Base-by-base conservation (phyloP, 2,329 filamentous ascomycete species). In the Dothiorella sarmentorum region DNA sequence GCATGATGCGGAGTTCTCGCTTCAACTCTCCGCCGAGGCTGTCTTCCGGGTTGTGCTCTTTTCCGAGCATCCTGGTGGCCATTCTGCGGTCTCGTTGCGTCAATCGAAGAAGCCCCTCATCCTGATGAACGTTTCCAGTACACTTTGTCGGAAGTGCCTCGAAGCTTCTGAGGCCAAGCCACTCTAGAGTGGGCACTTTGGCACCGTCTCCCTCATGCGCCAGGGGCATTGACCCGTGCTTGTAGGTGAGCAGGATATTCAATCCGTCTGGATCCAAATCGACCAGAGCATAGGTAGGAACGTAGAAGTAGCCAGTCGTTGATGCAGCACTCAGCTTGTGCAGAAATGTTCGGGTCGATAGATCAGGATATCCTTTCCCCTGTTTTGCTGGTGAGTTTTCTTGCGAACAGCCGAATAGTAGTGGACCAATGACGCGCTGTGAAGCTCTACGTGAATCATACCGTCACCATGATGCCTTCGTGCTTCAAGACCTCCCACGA, bases 281-380 rank as follows among this genome's bases (percentile, higher is more conserved):
- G 1, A 89, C 81, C 0, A 94, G 75, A 0, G 80, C 83, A 55
- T 84, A 80, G 6, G 90, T 81, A 2, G 83, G 82, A 11, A 68
- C 64, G 11, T 58, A 63, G 4, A 64, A 56, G 29, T 70, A 70
- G 35, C 63, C 64, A 7, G 10, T 22, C 7, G 33, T 6, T 20
- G 24, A 22, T 7, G 42, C 31, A 15, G 17, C 17, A 27, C 33
- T 49, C 17, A 91, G 57, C 11, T 77, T 69, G 40, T 79, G 78
- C 1, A 93, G 73, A 56, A 93, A 86, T 15, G 79, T 78, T 7
- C 88, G 79, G 0, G 89, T 91, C 1, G 82, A 80, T 47, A 93
- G 75, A 64, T 94, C 90, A 0, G 90, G 89, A 66, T 91, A 94
- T 2, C 90, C 90, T 77, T 92, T 94, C 0, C 85, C 90, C 87